These are phyloP conservation scores for Prunus armeniaca DNA, from an alignment of 306 rosid genomes.

Conservation along the genomic window DNA sequence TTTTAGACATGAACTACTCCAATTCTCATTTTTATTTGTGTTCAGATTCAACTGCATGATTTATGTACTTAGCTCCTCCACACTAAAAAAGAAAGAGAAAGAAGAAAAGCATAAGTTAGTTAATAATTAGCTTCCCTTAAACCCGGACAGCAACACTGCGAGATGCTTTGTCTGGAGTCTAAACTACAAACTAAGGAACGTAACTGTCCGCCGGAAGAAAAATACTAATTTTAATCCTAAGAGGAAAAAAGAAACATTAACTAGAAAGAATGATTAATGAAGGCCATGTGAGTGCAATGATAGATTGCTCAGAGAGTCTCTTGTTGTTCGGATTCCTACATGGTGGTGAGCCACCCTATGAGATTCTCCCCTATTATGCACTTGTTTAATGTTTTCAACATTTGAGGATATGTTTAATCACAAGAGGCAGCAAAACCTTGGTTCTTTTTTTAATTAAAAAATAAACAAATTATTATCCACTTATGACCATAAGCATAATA, in stretches of 20 bases:
- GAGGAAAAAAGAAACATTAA: background rate
- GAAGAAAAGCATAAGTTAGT: no score
- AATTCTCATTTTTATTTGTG: no score
- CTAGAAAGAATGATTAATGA: background rate
- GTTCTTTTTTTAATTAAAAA: no score
- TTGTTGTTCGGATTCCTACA: background rate
- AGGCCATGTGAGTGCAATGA: slow-evolving; percentile 27
- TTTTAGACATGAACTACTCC: no score
- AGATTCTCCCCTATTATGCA: slow-evolving; percentile 1
- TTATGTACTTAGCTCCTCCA: background rate
- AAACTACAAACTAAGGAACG: slow-evolving; percentile 14
- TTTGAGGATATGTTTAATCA: background rate
- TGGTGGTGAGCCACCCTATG: background rate
- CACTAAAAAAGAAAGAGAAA: background rate
- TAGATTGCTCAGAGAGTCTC: background rate
- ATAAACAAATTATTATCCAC: no score
- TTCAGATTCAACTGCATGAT: no score
- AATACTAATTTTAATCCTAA: background rate
- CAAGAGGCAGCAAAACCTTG: background rate
- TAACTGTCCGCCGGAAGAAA: slow-evolving; percentile 7
- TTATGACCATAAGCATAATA: no score
- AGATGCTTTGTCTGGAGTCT: slow-evolving; percentile 15
- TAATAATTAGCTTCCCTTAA: background rate
- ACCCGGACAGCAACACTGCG: background rate
- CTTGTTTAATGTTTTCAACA: no score